These are phyloP conservation scores for Obba rivulosa DNA, from an alignment of 768 basidiomycete genomes.

Conservation along the genomic window DNA sequence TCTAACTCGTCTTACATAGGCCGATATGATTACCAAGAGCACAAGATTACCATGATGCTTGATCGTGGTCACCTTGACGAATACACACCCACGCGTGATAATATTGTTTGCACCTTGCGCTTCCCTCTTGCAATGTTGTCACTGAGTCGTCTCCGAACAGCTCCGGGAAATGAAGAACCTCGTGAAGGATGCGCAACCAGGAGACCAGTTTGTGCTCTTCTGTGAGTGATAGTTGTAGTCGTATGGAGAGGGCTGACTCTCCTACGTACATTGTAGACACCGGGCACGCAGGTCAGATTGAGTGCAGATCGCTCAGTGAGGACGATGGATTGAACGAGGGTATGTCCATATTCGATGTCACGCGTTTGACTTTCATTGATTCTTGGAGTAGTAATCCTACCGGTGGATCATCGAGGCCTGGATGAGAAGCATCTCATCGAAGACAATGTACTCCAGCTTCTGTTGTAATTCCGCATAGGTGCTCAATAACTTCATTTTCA, in stretches of 20 bases:
- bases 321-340: slow-evolving; percentile 8
- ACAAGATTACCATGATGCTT: slow-evolving; percentile 10
- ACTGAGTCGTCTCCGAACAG: slow-evolving; percentile 1
- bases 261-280: not conserved
- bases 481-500: not conserved
- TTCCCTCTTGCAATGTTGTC: not conserved
- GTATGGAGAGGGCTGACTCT: not conserved
- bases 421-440: not conserved
- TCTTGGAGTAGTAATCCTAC: not conserved
- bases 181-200: slow-evolving; percentile 6
- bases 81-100: not conserved
- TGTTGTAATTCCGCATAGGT: not conserved
- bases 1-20: not conserved
- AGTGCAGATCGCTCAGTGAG: not conserved
- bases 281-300: slow-evolving; percentile 5
- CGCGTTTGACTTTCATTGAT: no score
- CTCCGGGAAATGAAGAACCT: slow-evolving; percentile 7
- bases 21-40: slow-evolving; percentile 7
- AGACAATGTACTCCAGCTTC: slow-evolving; percentile 9
- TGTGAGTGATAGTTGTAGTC: slow-evolving; percentile 4
- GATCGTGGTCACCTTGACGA: not conserved
- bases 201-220: slow-evolving; percentile 13
- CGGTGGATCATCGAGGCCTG: not conserved
- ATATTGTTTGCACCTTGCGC: not conserved
- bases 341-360: no score